Conservation (phyloP, 2,329 filamentous ascomycete genomes). For the Colletotrichum viniferum region DNA sequence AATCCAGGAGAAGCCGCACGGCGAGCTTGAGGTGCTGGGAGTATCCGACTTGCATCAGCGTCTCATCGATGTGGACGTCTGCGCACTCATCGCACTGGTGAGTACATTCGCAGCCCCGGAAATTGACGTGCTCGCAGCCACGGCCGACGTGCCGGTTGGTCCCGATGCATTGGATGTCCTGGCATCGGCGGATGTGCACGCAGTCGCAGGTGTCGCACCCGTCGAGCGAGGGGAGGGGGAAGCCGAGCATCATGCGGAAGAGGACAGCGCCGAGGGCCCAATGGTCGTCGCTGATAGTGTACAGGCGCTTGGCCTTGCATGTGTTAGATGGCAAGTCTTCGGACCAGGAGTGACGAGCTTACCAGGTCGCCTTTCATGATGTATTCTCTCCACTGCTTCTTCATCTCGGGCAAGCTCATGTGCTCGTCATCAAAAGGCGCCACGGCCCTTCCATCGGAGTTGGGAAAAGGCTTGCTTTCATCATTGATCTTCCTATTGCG, state of each 20-base stretch:
- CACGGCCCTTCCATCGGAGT: not conserved
- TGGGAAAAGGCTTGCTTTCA: not conserved
- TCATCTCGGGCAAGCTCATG: slow-evolving; percentile 4
- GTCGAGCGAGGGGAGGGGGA: slow-evolving; percentile 28
- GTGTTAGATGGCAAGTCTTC: not conserved
- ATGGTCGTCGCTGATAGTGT: slow-evolving; percentile 41
- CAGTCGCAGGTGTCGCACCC: slow-evolving; percentile 32
- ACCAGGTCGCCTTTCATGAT: not conserved
- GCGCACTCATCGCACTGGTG: not conserved
- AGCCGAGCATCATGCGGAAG: slow-evolving; percentile 46
- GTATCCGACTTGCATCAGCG: slow-evolving; percentile 28
- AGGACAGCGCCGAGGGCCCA: slow-evolving; percentile 41
- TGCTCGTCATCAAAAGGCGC: slow-evolving; percentile 5
- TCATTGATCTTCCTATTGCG: not conserved
- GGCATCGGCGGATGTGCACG: slow-evolving; percentile 27
- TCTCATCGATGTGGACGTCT: slow-evolving; percentile 34
- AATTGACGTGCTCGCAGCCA: slow-evolving; percentile 17
- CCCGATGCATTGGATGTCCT: not conserved
- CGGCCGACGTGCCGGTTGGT: slow-evolving; percentile 13
- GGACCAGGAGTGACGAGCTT: not conserved
- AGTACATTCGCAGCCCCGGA: slow-evolving; percentile 19
- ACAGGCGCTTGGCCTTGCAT: slow-evolving; percentile 34
- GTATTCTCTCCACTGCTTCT: slow-evolving; percentile 12
- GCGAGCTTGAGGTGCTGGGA: slow-evolving; percentile 28
- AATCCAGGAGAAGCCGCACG: slow-evolving; percentile 29